Percentiles rank a stretch among this genome's conserved stretches.
These are phyloP conservation scores for Fusarium papillatum DNA, from an alignment of 2,329 filamentous ascomycete species.

Conservation along the genomic window DNA sequence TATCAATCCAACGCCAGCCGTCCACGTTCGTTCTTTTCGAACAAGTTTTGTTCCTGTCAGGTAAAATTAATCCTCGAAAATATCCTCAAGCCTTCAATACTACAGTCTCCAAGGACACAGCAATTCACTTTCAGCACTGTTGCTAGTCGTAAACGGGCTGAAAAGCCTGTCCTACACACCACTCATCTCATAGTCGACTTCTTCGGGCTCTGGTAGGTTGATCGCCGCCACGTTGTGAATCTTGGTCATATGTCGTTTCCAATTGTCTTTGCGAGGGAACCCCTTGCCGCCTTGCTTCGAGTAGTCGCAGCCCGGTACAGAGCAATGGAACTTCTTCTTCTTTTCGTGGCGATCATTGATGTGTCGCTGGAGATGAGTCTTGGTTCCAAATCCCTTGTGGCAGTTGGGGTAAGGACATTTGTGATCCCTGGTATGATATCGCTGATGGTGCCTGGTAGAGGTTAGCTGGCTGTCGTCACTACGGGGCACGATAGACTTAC, in stretches of 20 bases:
- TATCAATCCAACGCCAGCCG: constrained; percentile 11
- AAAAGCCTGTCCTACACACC: constrained; percentile 31
- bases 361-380: constrained; percentile 72
- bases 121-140: not conserved
- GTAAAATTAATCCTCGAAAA: not conserved
- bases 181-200: constrained; percentile 52
- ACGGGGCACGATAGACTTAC: constrained; percentile 50
- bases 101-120: not conserved
- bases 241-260: constrained; percentile 73
- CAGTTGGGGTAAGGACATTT: constrained; percentile 67
- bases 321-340: constrained; percentile 72
- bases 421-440: constrained; percentile 72
- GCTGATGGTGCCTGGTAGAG: constrained; percentile 66
- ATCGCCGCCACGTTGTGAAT: constrained; percentile 64
- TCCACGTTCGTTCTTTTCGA: constrained; percentile 6
- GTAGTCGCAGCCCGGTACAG: constrained; percentile 66
- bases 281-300: constrained; percentile 69
- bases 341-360: constrained; percentile 74
- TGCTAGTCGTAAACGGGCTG: no score
- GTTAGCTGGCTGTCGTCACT: not conserved
- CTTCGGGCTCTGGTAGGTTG: constrained; percentile 56
- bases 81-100: not conserved
- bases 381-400: constrained; percentile 70
- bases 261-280: constrained; percentile 74
- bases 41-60: constrained; percentile 13